Percentiles rank a stretch among this genome's conserved stretches.
Evolutionary conservation across 768 basidiomycete species (phyloP).

Genomic region (Phanerodontia chrysosporium): DNA sequence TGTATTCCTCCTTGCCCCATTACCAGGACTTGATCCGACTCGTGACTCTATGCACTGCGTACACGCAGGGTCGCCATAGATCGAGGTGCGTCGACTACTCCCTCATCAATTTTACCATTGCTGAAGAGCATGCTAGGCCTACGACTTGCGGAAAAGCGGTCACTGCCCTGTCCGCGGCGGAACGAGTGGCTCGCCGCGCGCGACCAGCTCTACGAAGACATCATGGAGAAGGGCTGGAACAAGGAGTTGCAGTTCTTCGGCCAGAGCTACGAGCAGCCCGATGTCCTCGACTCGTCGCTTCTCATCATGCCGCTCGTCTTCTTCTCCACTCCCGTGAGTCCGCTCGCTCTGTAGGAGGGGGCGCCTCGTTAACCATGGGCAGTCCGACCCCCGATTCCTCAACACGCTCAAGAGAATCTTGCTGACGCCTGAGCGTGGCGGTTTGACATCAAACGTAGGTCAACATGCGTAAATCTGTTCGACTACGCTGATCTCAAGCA

Average conservation of each 20-base stretch:
- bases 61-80: slow-evolving; percentile 85
- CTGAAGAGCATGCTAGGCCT: slow-evolving; percentile 51
- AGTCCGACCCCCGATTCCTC: slow-evolving; percentile 88
- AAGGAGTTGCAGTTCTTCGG: slow-evolving; percentile 62
- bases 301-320: slow-evolving; percentile 92
- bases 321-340: slow-evolving; percentile 75
- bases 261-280: slow-evolving; percentile 86
- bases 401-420: slow-evolving; percentile 80
- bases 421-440: slow-evolving; percentile 85
- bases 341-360: neutral
- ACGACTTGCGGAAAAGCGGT: slow-evolving; percentile 91
- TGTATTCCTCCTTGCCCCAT: slow-evolving; percentile 17
- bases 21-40: neutral
- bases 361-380: neutral
- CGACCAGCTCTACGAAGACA: slow-evolving; percentile 87
- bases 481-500: neutral
- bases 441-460: slow-evolving; percentile 81
- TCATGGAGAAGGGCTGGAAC: slow-evolving; percentile 89
- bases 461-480: neutral
- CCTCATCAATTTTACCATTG: neutral
- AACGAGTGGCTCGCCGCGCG: slow-evolving; percentile 69
- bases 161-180: slow-evolving; percentile 78
- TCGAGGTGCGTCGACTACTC: slow-evolving; percentile 48
- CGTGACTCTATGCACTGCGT: neutral
- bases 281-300: slow-evolving; percentile 81